Base-by-base conservation (phyloP, 345 rosid genomes). In the Camelina hispida region DNA sequence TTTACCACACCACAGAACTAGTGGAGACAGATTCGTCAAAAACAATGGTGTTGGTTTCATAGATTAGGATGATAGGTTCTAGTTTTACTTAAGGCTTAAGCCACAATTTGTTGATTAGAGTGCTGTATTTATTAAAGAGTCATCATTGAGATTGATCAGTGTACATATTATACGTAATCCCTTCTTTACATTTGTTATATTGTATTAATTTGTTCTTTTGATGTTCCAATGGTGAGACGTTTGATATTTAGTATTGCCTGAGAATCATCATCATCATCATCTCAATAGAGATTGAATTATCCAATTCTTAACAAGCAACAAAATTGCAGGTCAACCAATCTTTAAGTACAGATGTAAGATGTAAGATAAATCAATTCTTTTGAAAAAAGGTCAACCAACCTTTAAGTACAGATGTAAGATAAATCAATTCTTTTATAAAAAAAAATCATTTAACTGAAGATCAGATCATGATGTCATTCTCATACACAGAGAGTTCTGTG, bases 401-500 rank as follows among this genome's bases (percentile, higher is more conserved):
- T 17, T n/a, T 15, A 16, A 22, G 3, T 0, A 38, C 6, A 17
- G 18, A 50, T 38, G 5, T 12, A 9, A 44, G 6, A 66, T 18
- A 1, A 66, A 0, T 10, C n/a, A 51, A 34, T 44, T 15, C 2
- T 22, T 20, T 18, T 15, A 0, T 20, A 34, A 34, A 34, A 34
- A 15, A 22, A 25, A 52, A 4, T 15, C 18, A 30, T n/a, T 6
- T 6, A 72, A 60, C 75, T 78, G 77, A 72, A 82, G 76, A 82
- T 83, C 86, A 85, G 88, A 83, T 44, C 62, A 2, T 18, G 58
- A 79, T 22, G 76, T 80, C 86, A 13, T 85, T 85, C 86, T 83
- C 88, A 83, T 83, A 75, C 88, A 85, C 85, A 72, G 55, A 55
- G 51, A 43, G 16, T 14, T 50, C 73, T 65, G 88, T 80, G 84